Base-by-base conservation (phyloP, 2,329 filamentous ascomycete species). In the Calycina marina region DNA sequence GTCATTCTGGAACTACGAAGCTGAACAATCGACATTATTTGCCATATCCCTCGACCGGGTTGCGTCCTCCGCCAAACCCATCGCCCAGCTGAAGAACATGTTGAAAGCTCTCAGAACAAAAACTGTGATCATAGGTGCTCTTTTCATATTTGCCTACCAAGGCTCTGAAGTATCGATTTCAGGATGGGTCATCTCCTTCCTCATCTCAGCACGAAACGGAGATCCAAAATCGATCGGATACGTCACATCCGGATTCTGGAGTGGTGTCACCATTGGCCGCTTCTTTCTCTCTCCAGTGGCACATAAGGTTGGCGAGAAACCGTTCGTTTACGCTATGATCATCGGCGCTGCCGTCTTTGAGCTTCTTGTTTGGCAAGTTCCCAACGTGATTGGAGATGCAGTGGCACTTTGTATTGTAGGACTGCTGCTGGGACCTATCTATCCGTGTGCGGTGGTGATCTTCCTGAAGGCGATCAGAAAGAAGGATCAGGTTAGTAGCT, bases 141-240 rank as follows among this genome's bases (percentile, higher is more conserved):
- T 83, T 6, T 90, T 90, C 60, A 80, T 90, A 53, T 90, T 92
- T 52, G 72, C 75, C 15, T 92, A 93, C 53, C 81, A 90, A 55
- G 83, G 82, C 18, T 77, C 79, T 20, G 83, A 92, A 55, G 82
- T 92, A 11, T 76, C 75, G 10, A 81, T 88, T 41, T 82, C 77
- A 0, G 82, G 83, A 32, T 92, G 83, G 84, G 77, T 88, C 30
- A 84, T 88, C 40, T 84, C 78, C 2, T 92, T 86, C 58, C 60
- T 92, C 24, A 84, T 90, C 54, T 67, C 68, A 30, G 69, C 73
- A 40, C 74, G 82, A 22, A 60, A 72, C 35, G 82, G 80, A 10
- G 65, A 78, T 44, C 79, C 80, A 5, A 61, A 67, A 0, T 62
- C 66, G 3, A 79, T 90, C 12, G 83, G 84, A 20, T 90, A 90